Base-by-base conservation (phyloP, 495 filamentous ascomycete species). In the Diplogelasinospora grovesii region DNA sequence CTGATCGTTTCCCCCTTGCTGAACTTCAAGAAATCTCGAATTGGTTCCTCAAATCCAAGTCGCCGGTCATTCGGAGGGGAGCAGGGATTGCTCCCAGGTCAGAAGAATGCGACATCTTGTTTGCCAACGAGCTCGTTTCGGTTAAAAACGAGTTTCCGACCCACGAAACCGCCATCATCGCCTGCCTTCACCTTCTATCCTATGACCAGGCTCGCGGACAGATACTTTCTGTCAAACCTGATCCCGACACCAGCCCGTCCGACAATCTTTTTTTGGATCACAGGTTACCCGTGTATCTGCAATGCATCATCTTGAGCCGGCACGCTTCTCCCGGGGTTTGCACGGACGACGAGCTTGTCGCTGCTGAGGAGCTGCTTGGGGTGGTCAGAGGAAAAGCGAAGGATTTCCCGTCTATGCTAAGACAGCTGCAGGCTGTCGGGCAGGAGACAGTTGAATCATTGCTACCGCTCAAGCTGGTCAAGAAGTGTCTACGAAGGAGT, bases 161-260 rank as follows among this genome's bases (percentile, higher is more conserved):
- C 8, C 41, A 44, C 36, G 47, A 50, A 29, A 25, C 40, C 22
- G 47, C 41, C 35, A 39, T 50, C 23, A 8, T 50, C 16, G 22
- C 36, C 11, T 50, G 36, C 14, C 35, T 50, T 11, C 41, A 44
- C 23, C 23, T 44, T 1, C 28, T 50, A 13, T 33, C 40, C 6
- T 39, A 41, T 21, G 27, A 43, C 2, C 28, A 41, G 23, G 47
- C 41, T 4, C 47, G 40, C 22, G 36, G 40, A 5, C 47, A 50
- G 29, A 27, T 50, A 8, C 13, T 45, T 0, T 36, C 41, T 2
- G 13, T 45, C 22, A 31, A 15, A 16, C 41, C 32, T 5, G 27
- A 23, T 11, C 9, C 8, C 4, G 16, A 4, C 5, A 8, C 19
- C 4, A 8, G 22, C 9, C 33, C 33, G 8, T 2, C 33, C 20